Evolutionary conservation across 352 stramenopile species (phyloP).

Genomic region (Discostella stelligera): DNA sequence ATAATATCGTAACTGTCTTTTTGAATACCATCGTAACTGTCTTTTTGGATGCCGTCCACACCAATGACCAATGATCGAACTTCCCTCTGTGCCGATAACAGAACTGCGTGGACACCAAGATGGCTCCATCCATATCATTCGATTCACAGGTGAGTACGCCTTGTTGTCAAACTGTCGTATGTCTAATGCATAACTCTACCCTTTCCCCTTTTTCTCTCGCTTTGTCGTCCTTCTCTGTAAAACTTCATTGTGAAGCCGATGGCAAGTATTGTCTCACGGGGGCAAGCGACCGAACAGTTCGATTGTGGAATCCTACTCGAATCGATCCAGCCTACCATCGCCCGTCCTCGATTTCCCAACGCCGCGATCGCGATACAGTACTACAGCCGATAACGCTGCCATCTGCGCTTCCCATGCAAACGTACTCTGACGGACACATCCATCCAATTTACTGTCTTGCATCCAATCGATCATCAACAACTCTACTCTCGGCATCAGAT

Average conservation of each 20-base stretch:
- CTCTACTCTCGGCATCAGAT: constrained; percentile 59
- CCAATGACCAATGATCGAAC: background rate
- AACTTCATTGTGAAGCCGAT: constrained; percentile 31
- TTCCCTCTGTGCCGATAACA: constrained; percentile 53
- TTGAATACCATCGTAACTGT: too few species aligned
- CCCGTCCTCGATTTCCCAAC: constrained; percentile 5
- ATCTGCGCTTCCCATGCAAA: constrained; percentile 69
- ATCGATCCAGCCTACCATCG: constrained; percentile 51
- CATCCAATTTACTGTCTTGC: constrained; percentile 60
- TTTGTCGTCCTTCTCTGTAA: background rate
- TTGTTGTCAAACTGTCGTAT: background rate
- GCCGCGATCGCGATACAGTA: background rate
- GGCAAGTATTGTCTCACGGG: constrained; percentile 75
- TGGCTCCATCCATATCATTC: constrained; percentile 59
- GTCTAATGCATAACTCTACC: background rate
- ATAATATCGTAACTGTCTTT: too few species aligned
- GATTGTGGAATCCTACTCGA: constrained; percentile 75
- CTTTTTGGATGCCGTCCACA: too few species aligned
- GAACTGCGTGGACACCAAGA: constrained; percentile 62
- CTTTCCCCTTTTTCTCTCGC: background rate
- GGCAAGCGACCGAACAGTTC: constrained; percentile 66
- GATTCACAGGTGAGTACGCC: constrained; percentile 44
- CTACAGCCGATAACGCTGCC: constrained; percentile 12
- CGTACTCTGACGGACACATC: constrained; percentile 63
- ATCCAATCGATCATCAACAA: constrained; percentile 37